A percentile compares a stretch with the other conserved stretches of the same genome.
Conservation (phyloP, 2,329 filamentous ascomycete genomes). For the Talaromyces sp. region DNA sequence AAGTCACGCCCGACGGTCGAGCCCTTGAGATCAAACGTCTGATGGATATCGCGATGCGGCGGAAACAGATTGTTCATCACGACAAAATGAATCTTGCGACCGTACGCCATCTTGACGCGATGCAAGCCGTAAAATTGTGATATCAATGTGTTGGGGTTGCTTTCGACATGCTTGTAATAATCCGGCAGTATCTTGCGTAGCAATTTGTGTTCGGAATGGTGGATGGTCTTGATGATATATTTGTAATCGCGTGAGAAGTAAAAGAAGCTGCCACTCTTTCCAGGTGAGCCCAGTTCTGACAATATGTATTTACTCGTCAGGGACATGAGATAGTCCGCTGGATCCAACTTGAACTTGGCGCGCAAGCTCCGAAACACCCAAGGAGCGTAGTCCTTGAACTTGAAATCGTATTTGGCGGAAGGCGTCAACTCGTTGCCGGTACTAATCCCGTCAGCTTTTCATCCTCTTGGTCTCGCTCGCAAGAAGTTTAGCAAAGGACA, state of each 20-base stretch:
- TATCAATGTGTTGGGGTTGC: constrained; percentile 93
- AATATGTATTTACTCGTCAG: constrained; percentile 98
- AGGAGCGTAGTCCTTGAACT: constrained; percentile 99
- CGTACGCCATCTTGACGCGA: constrained; percentile 96
- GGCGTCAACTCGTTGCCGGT: constrained; percentile 96
- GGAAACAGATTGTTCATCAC: constrained; percentile 99
- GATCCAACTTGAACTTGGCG: constrained; percentile 82
- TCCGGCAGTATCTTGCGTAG: constrained; percentile 61
- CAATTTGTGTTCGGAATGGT: constrained; percentile 70
- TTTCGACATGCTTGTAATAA: constrained; percentile 87
- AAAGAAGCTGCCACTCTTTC: constrained; percentile 98
- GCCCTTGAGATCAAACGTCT: constrained; percentile 94
- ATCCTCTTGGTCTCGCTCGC: constrained; percentile 21
- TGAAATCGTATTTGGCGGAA: constrained; percentile 99
- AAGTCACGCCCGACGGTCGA: constrained; percentile 93
- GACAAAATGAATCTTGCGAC: constrained; percentile 97
- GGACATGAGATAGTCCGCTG: constrained; percentile 96
- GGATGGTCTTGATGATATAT: constrained; percentile 99
- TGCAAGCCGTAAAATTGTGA: constrained; percentile 98
- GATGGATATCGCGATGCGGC: constrained; percentile 93
- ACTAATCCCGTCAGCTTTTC: constrained; percentile 43
- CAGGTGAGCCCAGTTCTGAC: constrained; percentile 92
- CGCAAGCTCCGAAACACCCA: constrained; percentile 97
- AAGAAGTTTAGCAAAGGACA: constrained; percentile 30
- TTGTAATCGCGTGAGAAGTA: constrained; percentile 99